Conservation (phyloP, 1,284 basidiomycete genomes). For the Pseudozyma tsukubaensis region DNA sequence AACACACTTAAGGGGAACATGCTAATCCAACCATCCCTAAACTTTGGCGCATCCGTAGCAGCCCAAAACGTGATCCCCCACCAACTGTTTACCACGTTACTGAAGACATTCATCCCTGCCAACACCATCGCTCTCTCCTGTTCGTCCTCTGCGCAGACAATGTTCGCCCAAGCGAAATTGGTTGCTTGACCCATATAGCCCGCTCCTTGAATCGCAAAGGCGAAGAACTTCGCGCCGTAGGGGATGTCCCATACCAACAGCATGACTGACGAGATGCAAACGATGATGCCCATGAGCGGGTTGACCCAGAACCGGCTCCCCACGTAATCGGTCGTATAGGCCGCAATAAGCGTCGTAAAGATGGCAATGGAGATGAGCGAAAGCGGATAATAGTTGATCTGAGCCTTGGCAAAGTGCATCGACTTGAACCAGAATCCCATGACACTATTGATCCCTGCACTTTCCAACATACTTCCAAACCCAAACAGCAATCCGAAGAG, state of each 20-base stretch:
- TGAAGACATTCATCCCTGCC: slow-evolving; percentile 51
- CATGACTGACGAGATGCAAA: slow-evolving; percentile 43
- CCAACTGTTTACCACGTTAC: slow-evolving; percentile 58
- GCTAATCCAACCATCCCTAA: slow-evolving; percentile 57
- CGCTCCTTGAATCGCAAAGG: slow-evolving; percentile 57
- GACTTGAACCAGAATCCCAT: slow-evolving; percentile 81
- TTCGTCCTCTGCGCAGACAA: slow-evolving; percentile 54
- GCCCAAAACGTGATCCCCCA: slow-evolving; percentile 61
- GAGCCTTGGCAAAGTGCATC: slow-evolving; percentile 25
- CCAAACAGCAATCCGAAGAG: slow-evolving; percentile 70
- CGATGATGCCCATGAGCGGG: slow-evolving; percentile 40
- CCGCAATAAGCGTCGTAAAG: slow-evolving; percentile 39
- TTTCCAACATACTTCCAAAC: slow-evolving; percentile 78
- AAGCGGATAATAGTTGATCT: slow-evolving; percentile 54
- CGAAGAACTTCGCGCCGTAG: slow-evolving; percentile 54
- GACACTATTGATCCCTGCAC: slow-evolving; percentile 78
- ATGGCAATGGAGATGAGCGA: slow-evolving; percentile 50
- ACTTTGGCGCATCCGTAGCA: slow-evolving; percentile 55
- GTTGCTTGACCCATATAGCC: slow-evolving; percentile 63
- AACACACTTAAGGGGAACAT: slow-evolving; percentile 47
- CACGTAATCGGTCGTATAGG: slow-evolving; percentile 41
- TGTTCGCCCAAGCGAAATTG: slow-evolving; percentile 68
- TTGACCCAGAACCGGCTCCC: slow-evolving; percentile 44
- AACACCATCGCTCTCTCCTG: slow-evolving; percentile 61
- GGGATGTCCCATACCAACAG: slow-evolving; percentile 57